Evolutionary conservation across 768 basidiomycete species (phyloP).

Genomic region (Xanthoconium purpureum): DNA sequence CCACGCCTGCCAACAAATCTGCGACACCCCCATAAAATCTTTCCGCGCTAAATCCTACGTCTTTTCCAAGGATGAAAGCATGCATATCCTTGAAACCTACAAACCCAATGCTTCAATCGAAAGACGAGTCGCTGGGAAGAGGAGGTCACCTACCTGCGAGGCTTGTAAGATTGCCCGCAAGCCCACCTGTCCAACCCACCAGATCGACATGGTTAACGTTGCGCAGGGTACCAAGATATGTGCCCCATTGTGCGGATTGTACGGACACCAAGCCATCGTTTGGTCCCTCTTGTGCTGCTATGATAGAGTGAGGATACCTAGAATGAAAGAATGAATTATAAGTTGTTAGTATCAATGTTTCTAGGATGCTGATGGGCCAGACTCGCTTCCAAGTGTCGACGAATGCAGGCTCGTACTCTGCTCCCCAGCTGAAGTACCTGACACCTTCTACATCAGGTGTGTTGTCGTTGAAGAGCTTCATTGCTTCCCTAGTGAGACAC

Average conservation of each 20-base stretch:
- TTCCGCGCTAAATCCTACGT: slow-evolving; percentile 88
- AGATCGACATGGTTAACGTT: slow-evolving; percentile 91
- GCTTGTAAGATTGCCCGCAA: slow-evolving; percentile 27
- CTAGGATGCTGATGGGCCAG: background rate
- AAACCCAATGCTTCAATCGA: background rate
- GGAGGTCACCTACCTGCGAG: slow-evolving; percentile 14
- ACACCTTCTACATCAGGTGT: slow-evolving; percentile 78
- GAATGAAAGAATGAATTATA: no score
- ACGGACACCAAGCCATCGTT: slow-evolving; percentile 95
- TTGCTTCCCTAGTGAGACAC: slow-evolving; percentile 77
- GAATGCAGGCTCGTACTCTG: slow-evolving; percentile 81
- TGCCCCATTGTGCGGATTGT: slow-evolving; percentile 89
- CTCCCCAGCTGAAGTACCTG: slow-evolving; percentile 95
- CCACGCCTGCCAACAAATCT: slow-evolving; percentile 73
- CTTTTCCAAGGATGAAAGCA: slow-evolving; percentile 83
- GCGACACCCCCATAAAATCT: slow-evolving; percentile 87
- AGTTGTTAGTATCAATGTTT: background rate
- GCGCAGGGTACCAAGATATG: slow-evolving; percentile 88
- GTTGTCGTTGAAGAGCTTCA: slow-evolving; percentile 85
- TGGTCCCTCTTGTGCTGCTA: slow-evolving; percentile 82
- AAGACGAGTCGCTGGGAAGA: background rate
- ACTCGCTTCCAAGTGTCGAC: slow-evolving; percentile 83
- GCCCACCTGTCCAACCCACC: slow-evolving; percentile 77
- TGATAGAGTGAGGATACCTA: slow-evolving; percentile 75
- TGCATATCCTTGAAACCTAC: slow-evolving; percentile 71